Percentiles rank a stretch among this genome's conserved stretches.
These are phyloP conservation scores for Aurantiochytrium sp. DNA, from an alignment of 108 stramenopile genomes.

Conservation along the genomic window DNA sequence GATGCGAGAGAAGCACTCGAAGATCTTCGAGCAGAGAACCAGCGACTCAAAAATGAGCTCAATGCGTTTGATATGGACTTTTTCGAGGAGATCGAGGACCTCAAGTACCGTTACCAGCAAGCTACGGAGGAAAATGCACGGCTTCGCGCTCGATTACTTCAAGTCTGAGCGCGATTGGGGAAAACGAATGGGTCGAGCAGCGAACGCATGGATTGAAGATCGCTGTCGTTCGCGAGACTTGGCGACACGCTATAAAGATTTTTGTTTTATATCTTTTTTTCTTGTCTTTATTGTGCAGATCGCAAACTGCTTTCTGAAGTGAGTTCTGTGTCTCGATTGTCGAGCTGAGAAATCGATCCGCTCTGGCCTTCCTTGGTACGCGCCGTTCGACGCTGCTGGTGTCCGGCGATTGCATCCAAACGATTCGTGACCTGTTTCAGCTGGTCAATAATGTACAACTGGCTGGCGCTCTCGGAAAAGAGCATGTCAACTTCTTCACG, in stretches of 20 bases:
- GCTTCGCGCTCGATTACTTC: background rate
- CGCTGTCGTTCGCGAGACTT: no score
- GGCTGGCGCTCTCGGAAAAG: background rate
- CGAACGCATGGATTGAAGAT: no score
- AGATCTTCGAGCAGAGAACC: slow-evolving; percentile 38
- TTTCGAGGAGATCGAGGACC: slow-evolving; percentile 62
- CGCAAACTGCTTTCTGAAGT: no score
- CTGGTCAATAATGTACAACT: background rate
- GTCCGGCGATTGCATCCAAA: background rate
- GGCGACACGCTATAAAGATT: no score
- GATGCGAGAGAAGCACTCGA: background rate
- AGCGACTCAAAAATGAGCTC: slow-evolving; percentile 37
- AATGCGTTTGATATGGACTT: slow-evolving; percentile 55
- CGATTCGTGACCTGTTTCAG: background rate
- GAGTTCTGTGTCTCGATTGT: background rate
- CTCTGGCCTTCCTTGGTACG: background rate
- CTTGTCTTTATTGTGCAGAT: no score
- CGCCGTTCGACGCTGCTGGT: background rate
- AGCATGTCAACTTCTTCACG: background rate
- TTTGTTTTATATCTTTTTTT: no score
- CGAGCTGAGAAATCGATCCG: background rate
- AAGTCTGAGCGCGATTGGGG: background rate
- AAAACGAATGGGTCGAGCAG: background rate
- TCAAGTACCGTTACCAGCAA: slow-evolving; percentile 53
- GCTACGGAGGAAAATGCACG: slow-evolving; percentile 24